Conservation (phyloP, 345 rosid species). For the Aurinia saxatilis region DNA sequence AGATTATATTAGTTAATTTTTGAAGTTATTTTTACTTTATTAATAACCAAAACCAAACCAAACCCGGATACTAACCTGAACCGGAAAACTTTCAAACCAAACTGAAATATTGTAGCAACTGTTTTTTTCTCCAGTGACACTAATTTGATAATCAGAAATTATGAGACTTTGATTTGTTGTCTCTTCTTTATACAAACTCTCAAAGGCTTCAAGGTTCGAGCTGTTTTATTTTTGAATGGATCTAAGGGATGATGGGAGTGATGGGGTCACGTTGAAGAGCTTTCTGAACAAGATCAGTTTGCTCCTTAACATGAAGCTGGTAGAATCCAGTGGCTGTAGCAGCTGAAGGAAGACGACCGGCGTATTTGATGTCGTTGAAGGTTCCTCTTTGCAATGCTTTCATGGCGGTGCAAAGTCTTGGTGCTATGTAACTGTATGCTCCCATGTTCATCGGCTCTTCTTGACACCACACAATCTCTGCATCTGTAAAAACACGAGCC, state of each 20-base stretch:
- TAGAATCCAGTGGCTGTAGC: conserved; percentile 74
- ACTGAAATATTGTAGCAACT: neutral
- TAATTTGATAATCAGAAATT: neutral
- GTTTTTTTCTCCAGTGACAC: neutral
- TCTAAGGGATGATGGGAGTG: conserved; percentile 13
- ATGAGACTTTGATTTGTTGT: neutral
- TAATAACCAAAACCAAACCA: neutral
- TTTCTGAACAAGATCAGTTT: conserved; percentile 47
- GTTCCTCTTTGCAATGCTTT: conserved; percentile 44
- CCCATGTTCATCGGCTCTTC: conserved; percentile 96
- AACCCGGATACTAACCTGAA: too few species aligned
- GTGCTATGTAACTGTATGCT: conserved; percentile 45
- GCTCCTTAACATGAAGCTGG: conserved; percentile 50
- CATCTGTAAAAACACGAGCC: conserved; percentile 26
- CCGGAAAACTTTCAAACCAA: too few species aligned
- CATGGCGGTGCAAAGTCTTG: conserved; percentile 60
- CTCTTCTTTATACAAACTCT: neutral
- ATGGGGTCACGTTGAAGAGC: conserved; percentile 56
- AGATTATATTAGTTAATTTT: too few species aligned
- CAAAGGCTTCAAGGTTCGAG: neutral
- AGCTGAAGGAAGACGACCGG: conserved; percentile 71
- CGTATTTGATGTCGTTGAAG: conserved; percentile 54
- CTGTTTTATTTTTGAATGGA: neutral
- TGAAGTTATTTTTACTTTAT: too few species aligned
- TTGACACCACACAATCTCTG: conserved; percentile 81